Percentiles rank a stretch among this genome's conserved stretches.
Conservation (phyloP, 768 basidiomycete genomes). For the Daedaleopsis sinensis region DNA sequence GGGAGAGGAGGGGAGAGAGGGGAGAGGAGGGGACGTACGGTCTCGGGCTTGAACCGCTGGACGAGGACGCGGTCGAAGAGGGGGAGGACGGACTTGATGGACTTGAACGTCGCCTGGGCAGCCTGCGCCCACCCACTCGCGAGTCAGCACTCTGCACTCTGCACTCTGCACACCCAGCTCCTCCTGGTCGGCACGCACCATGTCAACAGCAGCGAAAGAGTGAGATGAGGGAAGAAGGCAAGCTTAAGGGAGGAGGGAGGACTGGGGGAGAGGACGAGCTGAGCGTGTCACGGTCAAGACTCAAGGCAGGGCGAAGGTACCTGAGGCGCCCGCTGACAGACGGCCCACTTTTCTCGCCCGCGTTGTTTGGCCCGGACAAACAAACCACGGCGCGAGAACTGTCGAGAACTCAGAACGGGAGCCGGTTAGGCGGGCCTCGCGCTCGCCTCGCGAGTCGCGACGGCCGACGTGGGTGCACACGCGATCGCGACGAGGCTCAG, state of each 20-base stretch:
- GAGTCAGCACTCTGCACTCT: too few species aligned
- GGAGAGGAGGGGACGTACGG: too few species aligned
- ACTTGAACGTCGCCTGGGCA: constrained; percentile 92
- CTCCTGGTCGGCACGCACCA: constrained; percentile 3
- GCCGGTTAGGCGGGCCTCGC: neutral
- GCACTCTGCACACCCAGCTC: neutral
- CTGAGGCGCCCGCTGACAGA: constrained; percentile 11
- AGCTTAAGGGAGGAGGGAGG: constrained; percentile 1
- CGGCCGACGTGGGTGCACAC: too few species aligned
- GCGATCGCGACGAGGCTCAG: too few species aligned
- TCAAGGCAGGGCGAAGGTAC: neutral
- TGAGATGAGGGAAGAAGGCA: neutral
- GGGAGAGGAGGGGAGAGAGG: too few species aligned
- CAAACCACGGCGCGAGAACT: constrained; percentile 19
- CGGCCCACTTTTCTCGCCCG: constrained; percentile 10
- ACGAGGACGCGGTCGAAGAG: constrained; percentile 96
- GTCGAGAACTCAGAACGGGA: constrained; percentile 4
- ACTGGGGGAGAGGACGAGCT: neutral
- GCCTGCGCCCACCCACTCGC: constrained; percentile 46
- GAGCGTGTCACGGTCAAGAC: constrained; percentile 14
- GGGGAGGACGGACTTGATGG: constrained; percentile 87
- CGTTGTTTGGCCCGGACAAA: constrained; percentile 24
- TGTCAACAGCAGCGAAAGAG: neutral
- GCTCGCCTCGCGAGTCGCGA: neutral
- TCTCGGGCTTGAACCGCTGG: constrained; percentile 96